Evolutionary conservation across 2,329 filamentous ascomycete species (phyloP), one percentile per base, ranked within the genome.

Genomic region (Cladophialophora carrionii): DNA sequence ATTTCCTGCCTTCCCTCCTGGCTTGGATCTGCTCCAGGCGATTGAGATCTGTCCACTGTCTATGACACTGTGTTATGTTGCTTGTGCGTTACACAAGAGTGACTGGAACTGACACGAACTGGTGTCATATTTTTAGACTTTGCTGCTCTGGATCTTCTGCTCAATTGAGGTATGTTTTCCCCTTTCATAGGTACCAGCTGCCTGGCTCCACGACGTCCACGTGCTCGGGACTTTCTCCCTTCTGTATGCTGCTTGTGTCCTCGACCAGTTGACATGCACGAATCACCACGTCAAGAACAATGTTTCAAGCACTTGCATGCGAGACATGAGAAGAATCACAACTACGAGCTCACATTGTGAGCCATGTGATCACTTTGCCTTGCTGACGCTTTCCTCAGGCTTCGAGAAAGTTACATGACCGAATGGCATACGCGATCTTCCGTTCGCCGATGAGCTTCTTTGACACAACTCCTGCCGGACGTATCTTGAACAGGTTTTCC

Each of bases 101-200:
- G n/a, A 34, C 24, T 54, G 24, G 17, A 20, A 54, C 68, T 69
- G 61, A 69, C 63, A 60, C 14, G 17, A 43, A 8, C 37, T 43
- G 37, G 17, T 43, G 56, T 52, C 29, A 34, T 20, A 32, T 32
- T 32, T 48, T 6, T 61, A 72, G 63, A 98, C 94, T 5, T 81
- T 99, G 71, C 92, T 99, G 69, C 83, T 99, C 31, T 99, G 95
- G 95, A 98, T 99, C 71, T 98, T 99, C 81, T 99, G 96, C 80
- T 98, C 95, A 4, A 99, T 99, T 68, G 95, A 99, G 85, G 90
- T 91, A 81, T 74, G 82, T 61, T 57, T 57, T 60, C 62, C 62
- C 58, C 24, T 26, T 22, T 17, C 26, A 31, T 29, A 22, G 48
- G 48, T 51, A 51, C 22, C 48, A 14, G 48, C 22, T 51, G 9